Conservation (phyloP, 2,329 filamentous ascomycete species). For the Bipolaris cookei region DNA sequence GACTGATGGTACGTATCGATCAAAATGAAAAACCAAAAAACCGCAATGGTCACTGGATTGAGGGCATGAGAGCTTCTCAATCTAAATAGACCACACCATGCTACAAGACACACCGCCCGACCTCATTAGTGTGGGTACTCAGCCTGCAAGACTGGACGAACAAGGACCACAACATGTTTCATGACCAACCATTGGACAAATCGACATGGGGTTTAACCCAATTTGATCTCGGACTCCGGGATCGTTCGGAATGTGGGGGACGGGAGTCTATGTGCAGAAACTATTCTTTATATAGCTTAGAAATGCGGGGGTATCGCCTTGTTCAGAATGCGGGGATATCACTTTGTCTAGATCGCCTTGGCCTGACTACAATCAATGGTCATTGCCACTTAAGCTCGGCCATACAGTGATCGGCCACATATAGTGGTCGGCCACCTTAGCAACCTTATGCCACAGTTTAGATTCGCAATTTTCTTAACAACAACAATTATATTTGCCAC, state of each 20-base stretch:
- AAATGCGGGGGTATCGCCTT: neutral
- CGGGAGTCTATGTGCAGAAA: neutral
- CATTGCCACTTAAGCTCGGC: neutral
- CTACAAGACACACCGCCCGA: neutral
- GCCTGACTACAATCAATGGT: neutral
- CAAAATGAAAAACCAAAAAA: neutral
- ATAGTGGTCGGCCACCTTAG: neutral
- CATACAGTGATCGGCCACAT: no score
- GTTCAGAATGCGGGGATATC: neutral
- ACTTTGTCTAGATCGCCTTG: neutral
- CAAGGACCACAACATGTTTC: neutral
- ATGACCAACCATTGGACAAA: neutral
- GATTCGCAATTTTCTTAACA: no score
- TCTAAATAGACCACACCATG: conserved; percentile 10
- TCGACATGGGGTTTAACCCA: neutral
- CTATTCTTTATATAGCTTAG: neutral
- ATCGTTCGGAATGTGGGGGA: conserved; percentile 3
- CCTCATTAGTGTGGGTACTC: neutral
- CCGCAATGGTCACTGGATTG: neutral
- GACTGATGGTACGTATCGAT: neutral
- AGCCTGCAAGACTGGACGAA: neutral
- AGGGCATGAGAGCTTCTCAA: neutral
- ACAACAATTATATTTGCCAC: no score
- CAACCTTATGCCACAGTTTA: neutral
- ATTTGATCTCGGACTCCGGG: neutral